Evolutionary conservation across 495 filamentous ascomycete genomes (phyloP).

Genomic region (Trichoderma virens): DNA sequence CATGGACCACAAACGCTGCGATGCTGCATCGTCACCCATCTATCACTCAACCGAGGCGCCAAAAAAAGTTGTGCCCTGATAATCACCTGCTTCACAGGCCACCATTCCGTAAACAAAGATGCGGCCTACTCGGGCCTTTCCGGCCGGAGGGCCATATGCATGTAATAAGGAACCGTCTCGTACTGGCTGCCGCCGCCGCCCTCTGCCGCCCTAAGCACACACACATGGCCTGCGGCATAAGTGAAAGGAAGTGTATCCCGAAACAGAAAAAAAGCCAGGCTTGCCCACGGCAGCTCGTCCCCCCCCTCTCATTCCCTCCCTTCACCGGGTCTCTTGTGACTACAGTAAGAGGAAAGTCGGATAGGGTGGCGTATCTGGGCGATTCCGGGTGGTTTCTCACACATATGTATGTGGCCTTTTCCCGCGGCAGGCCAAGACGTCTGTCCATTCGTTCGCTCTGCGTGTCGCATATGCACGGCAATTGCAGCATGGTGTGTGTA

Average conservation of each 20-base stretch:
- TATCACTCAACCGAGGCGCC: slow-evolving; percentile 7
- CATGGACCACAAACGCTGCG: neutral
- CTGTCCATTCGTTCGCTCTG: neutral
- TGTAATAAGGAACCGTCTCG: neutral
- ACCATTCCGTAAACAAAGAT: slow-evolving; percentile 1
- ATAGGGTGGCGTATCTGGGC: neutral
- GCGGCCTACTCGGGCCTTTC: neutral
- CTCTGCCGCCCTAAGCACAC: neutral
- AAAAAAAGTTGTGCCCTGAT: neutral
- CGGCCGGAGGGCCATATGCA: slow-evolving; percentile 2
- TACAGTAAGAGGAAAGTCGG: neutral
- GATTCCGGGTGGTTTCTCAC: neutral
- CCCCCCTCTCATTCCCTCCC: neutral
- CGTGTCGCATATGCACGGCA: slow-evolving; percentile 6
- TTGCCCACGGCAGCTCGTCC: neutral
- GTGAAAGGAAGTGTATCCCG: slow-evolving; percentile 1
- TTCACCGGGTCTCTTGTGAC: neutral
- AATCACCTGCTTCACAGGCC: slow-evolving; percentile 1
- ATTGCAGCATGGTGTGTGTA: slow-evolving; percentile 7
- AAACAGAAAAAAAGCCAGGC: neutral
- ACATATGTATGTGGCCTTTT: slow-evolving; percentile 6
- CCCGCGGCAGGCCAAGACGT: slow-evolving; percentile 6
- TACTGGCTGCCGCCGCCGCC: neutral
- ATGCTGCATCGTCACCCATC: neutral
- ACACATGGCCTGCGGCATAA: neutral